Percentiles rank a stretch among this genome's conserved stretches.
These are phyloP conservation scores for Pelargonium myrrhifolium DNA, from an alignment of 441 rosid species.

Conservation along the genomic window DNA sequence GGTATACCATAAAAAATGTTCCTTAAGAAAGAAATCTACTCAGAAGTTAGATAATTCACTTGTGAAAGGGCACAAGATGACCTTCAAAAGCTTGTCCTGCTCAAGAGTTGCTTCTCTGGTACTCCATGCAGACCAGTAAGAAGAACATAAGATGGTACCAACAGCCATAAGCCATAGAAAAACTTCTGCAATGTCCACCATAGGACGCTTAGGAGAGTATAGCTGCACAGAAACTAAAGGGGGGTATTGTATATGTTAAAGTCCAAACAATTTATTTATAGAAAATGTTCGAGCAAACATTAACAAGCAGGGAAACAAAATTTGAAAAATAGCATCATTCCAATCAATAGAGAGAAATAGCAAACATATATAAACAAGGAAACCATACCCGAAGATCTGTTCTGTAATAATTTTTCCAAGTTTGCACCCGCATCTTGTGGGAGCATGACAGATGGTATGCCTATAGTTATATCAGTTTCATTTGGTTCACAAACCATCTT, in stretches of 20 bases:
- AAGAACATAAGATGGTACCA: conserved; percentile 50
- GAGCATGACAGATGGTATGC: conserved; percentile 52
- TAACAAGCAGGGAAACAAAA: background rate
- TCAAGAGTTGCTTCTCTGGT: conserved; percentile 53
- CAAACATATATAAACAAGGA: conserved; percentile 11
- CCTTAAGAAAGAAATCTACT: background rate
- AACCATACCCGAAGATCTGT: conserved; percentile 25
- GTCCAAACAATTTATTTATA: background rate
- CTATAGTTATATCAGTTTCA: conserved; percentile 37
- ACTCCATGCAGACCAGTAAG: conserved; percentile 63
- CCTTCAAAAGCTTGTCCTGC: conserved; percentile 55
- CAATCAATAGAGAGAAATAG: conserved; percentile 12
- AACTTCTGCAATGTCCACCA: conserved; percentile 60
- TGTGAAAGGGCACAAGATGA: conserved; percentile 17
- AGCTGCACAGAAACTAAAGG: conserved; percentile 48
- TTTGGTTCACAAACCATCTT: conserved; percentile 57
- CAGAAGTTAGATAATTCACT: conserved; percentile 8
- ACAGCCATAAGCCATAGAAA: conserved; percentile 70
- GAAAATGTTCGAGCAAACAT: background rate
- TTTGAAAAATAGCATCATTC: conserved; percentile 3
- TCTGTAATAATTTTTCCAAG: conserved; percentile 25
- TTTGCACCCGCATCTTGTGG: conserved; percentile 53
- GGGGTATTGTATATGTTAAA: conserved; percentile 9
- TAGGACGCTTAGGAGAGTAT: conserved; percentile 54
- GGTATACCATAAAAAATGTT: background rate